These are phyloP conservation scores for Microcyclospora tardicrescens DNA, from an alignment of 2,329 filamentous ascomycete genomes.

Conservation along the genomic window DNA sequence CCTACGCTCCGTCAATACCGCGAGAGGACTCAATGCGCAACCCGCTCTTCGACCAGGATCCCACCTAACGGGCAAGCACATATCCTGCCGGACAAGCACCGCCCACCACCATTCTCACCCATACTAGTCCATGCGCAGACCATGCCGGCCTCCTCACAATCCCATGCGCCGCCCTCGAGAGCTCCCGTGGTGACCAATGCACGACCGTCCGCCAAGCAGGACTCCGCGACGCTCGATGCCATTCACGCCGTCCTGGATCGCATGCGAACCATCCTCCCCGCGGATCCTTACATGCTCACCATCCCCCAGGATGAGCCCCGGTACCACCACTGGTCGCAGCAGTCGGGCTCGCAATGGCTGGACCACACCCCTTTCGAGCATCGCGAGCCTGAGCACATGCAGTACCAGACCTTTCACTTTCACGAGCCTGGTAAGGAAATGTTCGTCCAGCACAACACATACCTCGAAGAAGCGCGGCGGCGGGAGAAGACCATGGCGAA, in stretches of 20 bases:
- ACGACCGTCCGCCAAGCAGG: conserved; percentile 8
- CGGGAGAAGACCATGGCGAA: conserved; percentile 10
- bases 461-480: conserved; percentile 16
- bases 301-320: conserved; percentile 32
- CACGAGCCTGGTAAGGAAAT: conserved; percentile 37
- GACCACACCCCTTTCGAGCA: conserved; percentile 39
- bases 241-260: conserved; percentile 31
- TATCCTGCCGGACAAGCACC: too few species aligned
- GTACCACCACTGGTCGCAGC: conserved; percentile 30
- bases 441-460: conserved; percentile 16
- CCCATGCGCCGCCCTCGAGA: too few species aligned
- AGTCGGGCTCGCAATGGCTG: conserved; percentile 29
- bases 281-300: conserved; percentile 34
- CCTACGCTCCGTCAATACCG: too few species aligned
- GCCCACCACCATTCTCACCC: too few species aligned
- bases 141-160: too few species aligned
- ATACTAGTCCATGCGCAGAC: too few species aligned
- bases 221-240: conserved; percentile 24
- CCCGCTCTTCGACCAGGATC: too few species aligned
- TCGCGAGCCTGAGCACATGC: conserved; percentile 42
- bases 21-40: too few species aligned
- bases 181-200: too few species aligned
- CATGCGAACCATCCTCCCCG: conserved; percentile 30
- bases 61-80: too few species aligned
- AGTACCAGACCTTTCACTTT: conserved; percentile 50